Evolutionary conservation across 805 yeast species (phyloP), one percentile per base, ranked within the genome.

Genomic region (Sungouiozyma intestinalis): DNA sequence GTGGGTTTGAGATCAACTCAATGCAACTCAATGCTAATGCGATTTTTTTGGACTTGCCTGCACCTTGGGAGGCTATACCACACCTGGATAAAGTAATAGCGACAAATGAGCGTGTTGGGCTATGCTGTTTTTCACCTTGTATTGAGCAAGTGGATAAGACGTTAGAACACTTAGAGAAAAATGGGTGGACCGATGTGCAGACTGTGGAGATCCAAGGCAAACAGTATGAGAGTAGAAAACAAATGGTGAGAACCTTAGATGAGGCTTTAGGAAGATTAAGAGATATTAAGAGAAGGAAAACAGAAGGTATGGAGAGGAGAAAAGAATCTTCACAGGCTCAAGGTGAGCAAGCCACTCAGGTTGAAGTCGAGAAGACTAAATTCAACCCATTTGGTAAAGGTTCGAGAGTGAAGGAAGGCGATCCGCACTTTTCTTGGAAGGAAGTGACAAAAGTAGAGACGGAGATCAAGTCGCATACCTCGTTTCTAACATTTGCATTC

Each of bases 51-150:
- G 99, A 92, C 59, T 71, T 92, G 38, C 99, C 99, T 3, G 79
- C 95, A 4, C 98, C 99, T 7, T 90, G 97, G 97, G 78, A 77
- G 32, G 98, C 98, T 4, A 82, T 92, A 41, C 85, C 86, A 5
- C 81, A 82, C 61, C 64, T 90, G 37, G 64, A 69, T 11, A 40
- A 51, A 2, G 94, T 83, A 1, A 71, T 84, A 14, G 65, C 82
- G 7, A 60, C 65, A 7, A 64, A 64, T 16, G 67, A 70, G 42
- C 68, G 70, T 20, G 84, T 78, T 17, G 78, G 83, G 2, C 72
- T 92, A 41, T 92, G 99, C 64, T 92, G 98, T 63, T 92, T 92
- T 58, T 85, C 95, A 33, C 99, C 99, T 8, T 92, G 99, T 63
- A 84, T 92, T 38, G 99, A 92, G 64, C 99, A 92, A 65, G 98